Evolutionary conservation across 164 flowering plant genomes (phyloP).

Genomic region (Tinospora cordifolia): DNA sequence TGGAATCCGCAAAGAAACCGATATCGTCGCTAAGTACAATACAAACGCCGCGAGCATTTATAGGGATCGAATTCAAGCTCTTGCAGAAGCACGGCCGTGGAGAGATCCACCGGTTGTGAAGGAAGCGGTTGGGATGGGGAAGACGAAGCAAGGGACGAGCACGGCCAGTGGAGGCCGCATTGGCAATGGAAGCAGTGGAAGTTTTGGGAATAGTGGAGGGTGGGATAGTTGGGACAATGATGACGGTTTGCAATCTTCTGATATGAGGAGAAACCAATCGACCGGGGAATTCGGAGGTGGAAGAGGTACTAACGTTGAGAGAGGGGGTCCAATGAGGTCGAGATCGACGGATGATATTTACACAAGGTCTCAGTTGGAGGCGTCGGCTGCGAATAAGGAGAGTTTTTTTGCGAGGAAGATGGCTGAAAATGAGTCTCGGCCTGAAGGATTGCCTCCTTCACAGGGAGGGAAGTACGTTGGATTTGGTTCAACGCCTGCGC

Average conservation of each 20-base stretch:
- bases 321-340: constrained; percentile 47
- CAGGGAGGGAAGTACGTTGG: constrained; percentile 96
- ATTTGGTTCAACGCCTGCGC: constrained; percentile 68
- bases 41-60: constrained; percentile 15
- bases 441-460: constrained; percentile 86
- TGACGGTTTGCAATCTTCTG: neutral
- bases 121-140: constrained; percentile 9
- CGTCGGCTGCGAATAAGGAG: constrained; percentile 83
- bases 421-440: constrained; percentile 69
- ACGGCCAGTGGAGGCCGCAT: constrained; percentile 5
- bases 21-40: constrained; percentile 18
- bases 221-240: constrained; percentile 20
- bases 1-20: constrained; percentile 17
- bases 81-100: constrained; percentile 12
- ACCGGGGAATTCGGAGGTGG: constrained; percentile 13
- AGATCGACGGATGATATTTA: constrained; percentile 71
- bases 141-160: neutral
- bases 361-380: constrained; percentile 61
- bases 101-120: constrained; percentile 18
- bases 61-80: constrained; percentile 11
- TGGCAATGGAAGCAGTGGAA: no score
- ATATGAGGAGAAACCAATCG: constrained; percentile 18
- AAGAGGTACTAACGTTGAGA: constrained; percentile 18
- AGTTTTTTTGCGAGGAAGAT: constrained; percentile 67
- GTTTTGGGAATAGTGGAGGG: constrained; percentile 6